phyloP scores from a whole-genome alignment of 2,329 filamentous ascomycete genomes.

The Aspergillus carbonarius region DNA sequence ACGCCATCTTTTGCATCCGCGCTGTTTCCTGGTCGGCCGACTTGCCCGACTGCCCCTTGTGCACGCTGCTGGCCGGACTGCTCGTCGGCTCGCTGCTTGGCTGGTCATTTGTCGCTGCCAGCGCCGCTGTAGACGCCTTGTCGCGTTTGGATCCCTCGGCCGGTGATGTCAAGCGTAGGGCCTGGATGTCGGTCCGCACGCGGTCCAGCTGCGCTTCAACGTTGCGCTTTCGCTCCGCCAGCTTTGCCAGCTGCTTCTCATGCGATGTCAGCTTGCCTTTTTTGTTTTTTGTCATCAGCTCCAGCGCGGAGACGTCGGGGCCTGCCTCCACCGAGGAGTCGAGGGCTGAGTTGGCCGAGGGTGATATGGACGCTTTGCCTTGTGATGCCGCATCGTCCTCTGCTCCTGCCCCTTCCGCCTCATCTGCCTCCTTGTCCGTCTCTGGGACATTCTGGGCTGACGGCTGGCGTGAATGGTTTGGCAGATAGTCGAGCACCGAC shows the following conservation, averaged over 20 bases:
- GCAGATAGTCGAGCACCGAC: slow-evolving; percentile 51
- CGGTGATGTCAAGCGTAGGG: slow-evolving; percentile 20
- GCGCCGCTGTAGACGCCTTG: slow-evolving; percentile 11
- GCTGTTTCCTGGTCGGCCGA: slow-evolving; percentile 21
- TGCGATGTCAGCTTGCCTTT: slow-evolving; percentile 36
- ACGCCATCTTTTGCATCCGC: slow-evolving; percentile 30
- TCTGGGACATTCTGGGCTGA: slow-evolving; percentile 7
- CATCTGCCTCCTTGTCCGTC: neutral
- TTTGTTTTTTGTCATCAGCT: slow-evolving; percentile 28
- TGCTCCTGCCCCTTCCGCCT: neutral
- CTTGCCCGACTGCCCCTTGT: slow-evolving; percentile 15
- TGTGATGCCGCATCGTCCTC: slow-evolving; percentile 9
- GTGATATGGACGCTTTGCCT: slow-evolving; percentile 10
- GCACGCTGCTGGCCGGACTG: slow-evolving; percentile 15
- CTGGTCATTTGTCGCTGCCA: slow-evolving; percentile 19
- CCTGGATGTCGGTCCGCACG: slow-evolving; percentile 35
- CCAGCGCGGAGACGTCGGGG: slow-evolving; percentile 21
- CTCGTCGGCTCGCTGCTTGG: slow-evolving; percentile 17
- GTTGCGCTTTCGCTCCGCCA: slow-evolving; percentile 41
- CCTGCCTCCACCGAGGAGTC: slow-evolving; percentile 22
- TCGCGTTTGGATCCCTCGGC: slow-evolving; percentile 10
- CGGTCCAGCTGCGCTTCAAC: slow-evolving; percentile 39
- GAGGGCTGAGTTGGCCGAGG: slow-evolving; percentile 20
- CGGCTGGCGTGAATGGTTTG: slow-evolving; percentile 22
- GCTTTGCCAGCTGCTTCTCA: slow-evolving; percentile 46